Evolutionary conservation across 805 yeast genomes (phyloP).

Genomic region (Cyberlindnera euphorbiae): DNA sequence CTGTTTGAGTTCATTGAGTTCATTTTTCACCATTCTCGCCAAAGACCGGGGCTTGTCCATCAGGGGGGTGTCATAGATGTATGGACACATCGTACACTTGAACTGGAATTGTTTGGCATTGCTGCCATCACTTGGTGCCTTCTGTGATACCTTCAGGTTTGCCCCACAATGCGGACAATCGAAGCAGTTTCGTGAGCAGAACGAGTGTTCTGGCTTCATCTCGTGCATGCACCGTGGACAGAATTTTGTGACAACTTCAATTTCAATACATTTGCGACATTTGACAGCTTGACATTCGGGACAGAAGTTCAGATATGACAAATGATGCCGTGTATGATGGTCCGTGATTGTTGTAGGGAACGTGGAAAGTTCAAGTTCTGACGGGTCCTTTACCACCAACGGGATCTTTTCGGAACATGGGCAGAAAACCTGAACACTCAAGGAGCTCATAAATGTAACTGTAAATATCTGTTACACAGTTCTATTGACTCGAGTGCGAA

Average conservation of each 20-base stretch:
- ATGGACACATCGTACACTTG: slow-evolving; percentile 18
- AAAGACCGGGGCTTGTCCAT: slow-evolving; percentile 18
- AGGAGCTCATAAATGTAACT: too few species aligned
- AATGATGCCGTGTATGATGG: slow-evolving; percentile 16
- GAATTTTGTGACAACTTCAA: slow-evolving; percentile 22
- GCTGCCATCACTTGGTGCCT: background rate
- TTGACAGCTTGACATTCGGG: slow-evolving; percentile 23
- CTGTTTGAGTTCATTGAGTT: slow-evolving; percentile 4
- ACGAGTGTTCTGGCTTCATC: slow-evolving; percentile 20
- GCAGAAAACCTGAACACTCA: slow-evolving; percentile 18
- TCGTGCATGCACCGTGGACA: slow-evolving; percentile 26
- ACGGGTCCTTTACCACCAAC: slow-evolving; percentile 1
- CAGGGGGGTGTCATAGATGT: slow-evolving; percentile 10
- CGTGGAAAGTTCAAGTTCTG: slow-evolving; percentile 12
- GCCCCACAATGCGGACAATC: slow-evolving; percentile 24
- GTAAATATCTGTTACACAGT: too few species aligned
- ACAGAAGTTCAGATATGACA: slow-evolving; percentile 21
- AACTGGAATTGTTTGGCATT: slow-evolving; percentile 6
- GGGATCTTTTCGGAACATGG: slow-evolving; percentile 25
- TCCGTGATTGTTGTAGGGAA: slow-evolving; percentile 23
- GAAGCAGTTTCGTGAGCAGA: slow-evolving; percentile 26
- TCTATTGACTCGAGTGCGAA: background rate
- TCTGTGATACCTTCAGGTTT: slow-evolving; percentile 12
- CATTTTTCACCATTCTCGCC: slow-evolving; percentile 12
- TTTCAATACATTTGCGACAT: slow-evolving; percentile 25